Evolutionary conservation across 169 alveolate species (phyloP).

Genomic region (Cryptosporidium andersoni): DNA sequence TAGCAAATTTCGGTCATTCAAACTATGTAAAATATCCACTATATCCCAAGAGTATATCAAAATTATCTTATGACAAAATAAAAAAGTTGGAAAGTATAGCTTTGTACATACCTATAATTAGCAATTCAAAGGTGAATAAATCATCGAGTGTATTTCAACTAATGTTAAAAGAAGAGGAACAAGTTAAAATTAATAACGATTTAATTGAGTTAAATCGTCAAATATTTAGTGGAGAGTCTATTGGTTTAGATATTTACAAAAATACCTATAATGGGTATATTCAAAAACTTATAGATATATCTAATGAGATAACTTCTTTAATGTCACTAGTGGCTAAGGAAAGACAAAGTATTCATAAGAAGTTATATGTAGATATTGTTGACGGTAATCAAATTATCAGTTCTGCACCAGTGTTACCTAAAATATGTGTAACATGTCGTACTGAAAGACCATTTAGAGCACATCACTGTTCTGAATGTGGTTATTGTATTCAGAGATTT

Average conservation of each 20-base stretch:
- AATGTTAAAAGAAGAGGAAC: slow-evolving; percentile 64
- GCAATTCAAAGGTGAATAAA: slow-evolving; percentile 10
- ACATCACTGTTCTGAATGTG: slow-evolving; percentile 84
- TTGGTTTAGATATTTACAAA: slow-evolving; percentile 23
- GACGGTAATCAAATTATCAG: slow-evolving; percentile 51
- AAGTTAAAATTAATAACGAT: slow-evolving; percentile 35
- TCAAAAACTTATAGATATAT: slow-evolving; percentile 33
- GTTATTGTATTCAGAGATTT: slow-evolving; percentile 81
- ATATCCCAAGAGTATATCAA: slow-evolving; percentile 40
- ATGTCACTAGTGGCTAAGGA: slow-evolving; percentile 67
- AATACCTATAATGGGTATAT: slow-evolving; percentile 41
- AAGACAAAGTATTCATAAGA: slow-evolving; percentile 39
- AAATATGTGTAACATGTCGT: slow-evolving; percentile 87
- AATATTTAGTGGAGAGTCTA: slow-evolving; percentile 38
- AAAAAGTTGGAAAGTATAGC: slow-evolving; percentile 25
- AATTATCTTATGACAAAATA: slow-evolving; percentile 31
- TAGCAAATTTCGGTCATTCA: slow-evolving; percentile 30
- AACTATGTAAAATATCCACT: slow-evolving; percentile 58
- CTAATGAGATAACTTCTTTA: slow-evolving; percentile 37
- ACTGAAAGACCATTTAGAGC: slow-evolving; percentile 81
- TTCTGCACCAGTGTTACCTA: slow-evolving; percentile 65
- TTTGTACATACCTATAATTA: slow-evolving; percentile 33
- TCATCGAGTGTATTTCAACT: slow-evolving; percentile 34
- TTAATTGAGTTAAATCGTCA: slow-evolving; percentile 47
- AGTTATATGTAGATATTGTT: slow-evolving; percentile 51